A percentile compares a stretch with the other conserved stretches of the same genome.
These are phyloP conservation scores for Pseudogymnoascus sp. DNA, from an alignment of 2,329 filamentous ascomycete genomes.

Conservation along the genomic window DNA sequence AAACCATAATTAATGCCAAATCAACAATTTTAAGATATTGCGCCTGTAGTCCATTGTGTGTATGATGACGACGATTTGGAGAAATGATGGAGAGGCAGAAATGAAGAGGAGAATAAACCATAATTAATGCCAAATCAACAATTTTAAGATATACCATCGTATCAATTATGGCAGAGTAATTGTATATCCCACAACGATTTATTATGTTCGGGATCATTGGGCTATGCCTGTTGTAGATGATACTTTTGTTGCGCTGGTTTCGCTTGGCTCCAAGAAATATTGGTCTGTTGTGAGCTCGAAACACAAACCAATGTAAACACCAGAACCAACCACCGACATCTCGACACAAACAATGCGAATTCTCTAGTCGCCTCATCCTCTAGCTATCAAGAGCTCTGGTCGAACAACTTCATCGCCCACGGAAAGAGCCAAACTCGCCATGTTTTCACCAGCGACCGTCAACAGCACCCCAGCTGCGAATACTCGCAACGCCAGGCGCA, in stretches of 20 bases:
- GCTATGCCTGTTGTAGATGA: conserved; percentile 7
- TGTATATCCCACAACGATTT: background rate
- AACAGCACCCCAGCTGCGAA: conserved; percentile 45
- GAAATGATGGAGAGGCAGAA: background rate
- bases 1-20: background rate
- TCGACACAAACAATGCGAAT: conserved; percentile 5
- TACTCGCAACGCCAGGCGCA: conserved; percentile 49
- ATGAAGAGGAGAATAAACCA: background rate
- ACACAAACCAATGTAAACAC: conserved; percentile 9
- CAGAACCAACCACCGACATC: conserved; percentile 3
- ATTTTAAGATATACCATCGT: background rate
- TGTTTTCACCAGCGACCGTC: conserved; percentile 49
- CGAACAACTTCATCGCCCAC: background rate
- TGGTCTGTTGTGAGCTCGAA: background rate
- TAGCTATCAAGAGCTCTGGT: conserved; percentile 3
- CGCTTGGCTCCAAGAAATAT: conserved; percentile 8
- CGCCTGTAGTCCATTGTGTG: background rate
- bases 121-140: background rate
- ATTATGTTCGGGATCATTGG: background rate
- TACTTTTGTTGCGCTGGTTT: conserved; percentile 7
- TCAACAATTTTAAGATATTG: background rate
- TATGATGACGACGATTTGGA: conserved; percentile 1
- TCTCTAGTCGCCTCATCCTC: background rate
- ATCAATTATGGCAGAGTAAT: background rate
- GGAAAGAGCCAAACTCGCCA: conserved; percentile 23